A percentile compares a stretch with the other conserved stretches of the same genome.
phyloP scores from a whole-genome alignment of 139 green algal species.

The Coccomyxa sp. region DNA sequence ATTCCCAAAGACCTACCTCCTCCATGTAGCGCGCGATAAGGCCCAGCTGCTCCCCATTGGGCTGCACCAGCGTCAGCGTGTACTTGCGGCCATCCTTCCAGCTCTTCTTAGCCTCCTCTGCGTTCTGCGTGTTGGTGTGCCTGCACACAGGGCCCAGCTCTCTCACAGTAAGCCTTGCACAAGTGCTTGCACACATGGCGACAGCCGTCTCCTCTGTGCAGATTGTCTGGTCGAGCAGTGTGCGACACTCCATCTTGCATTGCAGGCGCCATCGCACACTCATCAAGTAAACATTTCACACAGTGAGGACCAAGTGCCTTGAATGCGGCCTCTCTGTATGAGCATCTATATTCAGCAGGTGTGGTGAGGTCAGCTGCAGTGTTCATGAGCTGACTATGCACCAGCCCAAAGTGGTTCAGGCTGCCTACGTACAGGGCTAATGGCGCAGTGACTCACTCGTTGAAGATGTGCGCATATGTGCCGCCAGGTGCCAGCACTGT shows the following conservation, averaged over 20 bases:
- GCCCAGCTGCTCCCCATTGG: conserved; percentile 8
- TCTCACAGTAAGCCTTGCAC: too few relatives aligned
- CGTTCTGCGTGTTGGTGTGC: neutral
- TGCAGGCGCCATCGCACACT: neutral
- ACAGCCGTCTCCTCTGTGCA: too few relatives aligned
- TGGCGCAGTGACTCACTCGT: too few relatives aligned
- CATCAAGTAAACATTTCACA: neutral
- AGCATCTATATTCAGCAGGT: neutral
- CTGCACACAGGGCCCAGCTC: neutral
- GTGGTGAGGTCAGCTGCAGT: neutral
- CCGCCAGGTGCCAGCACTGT: neutral
- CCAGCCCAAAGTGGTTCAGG: too few relatives aligned
- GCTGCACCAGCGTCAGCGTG: conserved; percentile 4
- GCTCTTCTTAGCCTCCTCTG: neutral
- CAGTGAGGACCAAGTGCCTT: neutral
- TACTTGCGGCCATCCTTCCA: conserved; percentile 10
- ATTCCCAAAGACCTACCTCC: conserved; percentile 1
- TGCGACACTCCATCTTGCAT: too few relatives aligned
- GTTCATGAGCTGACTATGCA: too few relatives aligned
- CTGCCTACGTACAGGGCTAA: too few relatives aligned
- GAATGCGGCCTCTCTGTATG: neutral
- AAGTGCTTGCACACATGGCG: too few relatives aligned
- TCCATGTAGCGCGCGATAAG: conserved; percentile 4
- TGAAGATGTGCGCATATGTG: neutral
- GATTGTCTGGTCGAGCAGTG: too few relatives aligned